Evolutionary conservation across 352 stramenopile species (phyloP), one percentile per base, ranked within the genome.

Genomic region (Stramenopiles sp.): DNA sequence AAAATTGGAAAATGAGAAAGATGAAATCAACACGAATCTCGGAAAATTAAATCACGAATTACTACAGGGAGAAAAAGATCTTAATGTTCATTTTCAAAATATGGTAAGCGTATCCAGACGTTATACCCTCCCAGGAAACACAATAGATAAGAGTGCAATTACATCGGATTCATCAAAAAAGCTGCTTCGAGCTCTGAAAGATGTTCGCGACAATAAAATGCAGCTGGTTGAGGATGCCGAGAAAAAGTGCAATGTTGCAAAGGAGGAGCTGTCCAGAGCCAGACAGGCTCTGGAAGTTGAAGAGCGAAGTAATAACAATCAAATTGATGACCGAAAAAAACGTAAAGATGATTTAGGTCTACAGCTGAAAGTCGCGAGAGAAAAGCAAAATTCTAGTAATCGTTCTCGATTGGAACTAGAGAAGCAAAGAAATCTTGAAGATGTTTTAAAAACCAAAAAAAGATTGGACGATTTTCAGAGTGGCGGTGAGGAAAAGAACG

Each of bases 1-100:
- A 30, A 82, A 84, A 31, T 71, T 84, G 22, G 67, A 85, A 1
- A 75, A 90, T 4, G 85, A 90, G 27, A 44, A 81, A 7, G 82
- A 91, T 27, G 27, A 71, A 71, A 71, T 71, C 22, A 71, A 25
- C 22, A 71, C 55, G 22, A 71, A 27, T 71, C 55, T 71, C 55
- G 55, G 22, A 27, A 71, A 71, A 71, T 71, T 71, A 27, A 71
- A 71, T 27, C 55, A 71, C 27, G 55, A 71, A 27, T 27, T 25
- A 25, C 22, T 27, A 27, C 22, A 71, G 27, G 55, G 22, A 27
- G 27, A 22, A 71, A 71, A 71, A 27, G 22, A 25, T 71, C 55
- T 22, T 25, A 71, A 71, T 22, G 55, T 71, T 22, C 55, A 71
- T 27, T 71, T 71, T 27, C 22, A 71, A 27, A 71, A 71, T 71